Evolutionary conservation across 306 rosid genomes (phyloP).

Genomic region (Cotoneaster glaucophyllus): DNA sequence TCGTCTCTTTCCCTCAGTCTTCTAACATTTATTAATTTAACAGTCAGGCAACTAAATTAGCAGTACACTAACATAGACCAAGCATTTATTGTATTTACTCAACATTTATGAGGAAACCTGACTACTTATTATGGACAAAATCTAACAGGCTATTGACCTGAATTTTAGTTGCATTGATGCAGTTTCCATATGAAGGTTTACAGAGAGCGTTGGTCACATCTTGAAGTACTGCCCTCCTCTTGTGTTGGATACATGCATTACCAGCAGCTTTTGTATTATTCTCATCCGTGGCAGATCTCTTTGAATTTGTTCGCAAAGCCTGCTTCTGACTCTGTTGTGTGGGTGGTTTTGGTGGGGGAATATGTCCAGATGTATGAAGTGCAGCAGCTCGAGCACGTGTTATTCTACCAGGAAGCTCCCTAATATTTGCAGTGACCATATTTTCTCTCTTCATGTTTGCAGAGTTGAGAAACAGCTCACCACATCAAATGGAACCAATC

Average conservation of each 20-base stretch:
- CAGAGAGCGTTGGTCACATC: conserved; percentile 60
- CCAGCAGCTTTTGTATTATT: conserved; percentile 23
- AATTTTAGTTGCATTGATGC: conserved; percentile 42
- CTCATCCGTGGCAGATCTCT: conserved; percentile 34
- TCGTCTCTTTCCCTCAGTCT: background rate
- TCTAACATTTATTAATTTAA: background rate
- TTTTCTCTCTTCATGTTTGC: conserved; percentile 69
- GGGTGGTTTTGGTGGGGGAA: conserved; percentile 40
- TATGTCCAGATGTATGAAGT: conserved; percentile 36
- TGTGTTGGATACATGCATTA: conserved; percentile 33
- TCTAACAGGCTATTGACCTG: conserved; percentile 42
- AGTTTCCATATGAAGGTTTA: conserved; percentile 37
- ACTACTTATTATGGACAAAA: background rate
- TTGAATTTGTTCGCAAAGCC: conserved; percentile 31
- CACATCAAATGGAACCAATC: conserved; percentile 17
- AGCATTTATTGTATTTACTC: background rate
- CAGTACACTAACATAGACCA: background rate
- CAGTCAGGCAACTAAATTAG: background rate
- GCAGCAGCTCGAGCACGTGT: conserved; percentile 79
- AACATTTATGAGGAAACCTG: background rate
- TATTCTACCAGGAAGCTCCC: conserved; percentile 48
- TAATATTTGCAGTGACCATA: conserved; percentile 15
- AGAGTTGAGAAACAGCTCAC: conserved; percentile 23
- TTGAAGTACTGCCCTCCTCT: conserved; percentile 61
- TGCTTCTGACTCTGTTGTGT: conserved; percentile 35